phyloP scores from a whole-genome alignment of 2,329 filamentous ascomycete genomes.

The Talaromyces pinophilus region DNA sequence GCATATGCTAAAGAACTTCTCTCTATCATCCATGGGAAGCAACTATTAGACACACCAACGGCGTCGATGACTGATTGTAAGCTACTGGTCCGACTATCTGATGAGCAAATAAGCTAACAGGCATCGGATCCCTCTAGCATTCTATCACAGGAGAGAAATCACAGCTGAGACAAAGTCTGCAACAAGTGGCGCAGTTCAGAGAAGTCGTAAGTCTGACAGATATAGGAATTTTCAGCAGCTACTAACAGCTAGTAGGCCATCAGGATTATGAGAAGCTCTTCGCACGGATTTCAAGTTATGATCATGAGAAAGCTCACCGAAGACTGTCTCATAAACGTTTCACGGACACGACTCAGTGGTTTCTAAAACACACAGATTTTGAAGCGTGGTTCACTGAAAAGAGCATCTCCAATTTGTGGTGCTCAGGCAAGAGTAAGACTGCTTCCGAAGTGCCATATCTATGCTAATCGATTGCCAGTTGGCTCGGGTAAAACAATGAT shows the following conservation, averaged over 20 bases:
- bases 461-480: slow-evolving; percentile 2
- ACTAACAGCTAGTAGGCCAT: slow-evolving; percentile 12
- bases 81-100: not conserved
- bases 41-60: not conserved
- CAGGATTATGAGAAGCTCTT: slow-evolving; percentile 21
- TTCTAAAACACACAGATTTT: slow-evolving; percentile 24
- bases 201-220: not conserved
- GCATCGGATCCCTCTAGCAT: not conserved
- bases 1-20: slow-evolving; percentile 1
- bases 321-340: slow-evolving; percentile 28
- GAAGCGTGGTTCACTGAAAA: slow-evolving; percentile 26
- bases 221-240: not conserved
- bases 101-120: not conserved
- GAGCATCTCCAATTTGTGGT: slow-evolving; percentile 25
- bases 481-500: slow-evolving; percentile 19
- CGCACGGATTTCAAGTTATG: slow-evolving; percentile 25
- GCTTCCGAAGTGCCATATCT: not conserved
- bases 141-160: not conserved
- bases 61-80: not conserved
- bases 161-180: not conserved
- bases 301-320: slow-evolving; percentile 27
- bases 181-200: not conserved
- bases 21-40: not conserved
- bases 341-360: slow-evolving; percentile 27
- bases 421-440: slow-evolving; percentile 28